Conservation (phyloP, 2,329 filamentous ascomycete species). For the Pezicula radicicola region DNA sequence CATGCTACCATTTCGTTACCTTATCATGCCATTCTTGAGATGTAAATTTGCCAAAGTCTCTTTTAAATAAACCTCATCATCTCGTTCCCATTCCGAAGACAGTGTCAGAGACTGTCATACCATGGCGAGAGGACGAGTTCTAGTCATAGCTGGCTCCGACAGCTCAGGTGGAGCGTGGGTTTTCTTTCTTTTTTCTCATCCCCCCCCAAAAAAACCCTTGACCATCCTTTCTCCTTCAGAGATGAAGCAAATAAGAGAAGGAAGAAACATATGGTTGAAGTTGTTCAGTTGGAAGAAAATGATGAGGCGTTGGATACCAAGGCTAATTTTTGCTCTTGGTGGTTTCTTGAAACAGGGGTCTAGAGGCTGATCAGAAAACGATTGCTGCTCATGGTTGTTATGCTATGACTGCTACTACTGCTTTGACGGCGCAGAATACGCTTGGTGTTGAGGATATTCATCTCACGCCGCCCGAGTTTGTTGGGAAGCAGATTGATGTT, state of each 20-base stretch:
- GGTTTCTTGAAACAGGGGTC: constrained; percentile 56
- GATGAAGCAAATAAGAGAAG: constrained; percentile 3
- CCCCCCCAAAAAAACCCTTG: background rate
- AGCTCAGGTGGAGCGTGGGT: constrained; percentile 74
- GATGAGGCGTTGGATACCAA: no score
- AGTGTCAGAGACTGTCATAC: background rate
- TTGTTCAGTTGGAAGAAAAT: no score
- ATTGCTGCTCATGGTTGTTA: constrained; percentile 91
- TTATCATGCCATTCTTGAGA: no score
- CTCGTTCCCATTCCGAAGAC: no score
- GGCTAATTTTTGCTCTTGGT: background rate
- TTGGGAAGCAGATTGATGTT: constrained; percentile 81
- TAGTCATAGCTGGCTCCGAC: constrained; percentile 72
- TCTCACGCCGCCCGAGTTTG: constrained; percentile 72
- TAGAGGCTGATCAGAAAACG: constrained; percentile 95
- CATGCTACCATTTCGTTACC: background rate
- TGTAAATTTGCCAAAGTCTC: no score
- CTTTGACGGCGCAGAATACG: constrained; percentile 95
- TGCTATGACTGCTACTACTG: constrained; percentile 93
- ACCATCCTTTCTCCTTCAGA: constrained; percentile 6
- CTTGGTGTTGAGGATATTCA: constrained; percentile 80
- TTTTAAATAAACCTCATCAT: no score
- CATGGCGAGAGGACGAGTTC: constrained; percentile 45
- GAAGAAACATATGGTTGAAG: no score
- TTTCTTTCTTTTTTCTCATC: background rate